Evolutionary conservation across 2,329 filamentous ascomycete genomes (phyloP).

Genomic region (Sclerotinia sclerotiorum): DNA sequence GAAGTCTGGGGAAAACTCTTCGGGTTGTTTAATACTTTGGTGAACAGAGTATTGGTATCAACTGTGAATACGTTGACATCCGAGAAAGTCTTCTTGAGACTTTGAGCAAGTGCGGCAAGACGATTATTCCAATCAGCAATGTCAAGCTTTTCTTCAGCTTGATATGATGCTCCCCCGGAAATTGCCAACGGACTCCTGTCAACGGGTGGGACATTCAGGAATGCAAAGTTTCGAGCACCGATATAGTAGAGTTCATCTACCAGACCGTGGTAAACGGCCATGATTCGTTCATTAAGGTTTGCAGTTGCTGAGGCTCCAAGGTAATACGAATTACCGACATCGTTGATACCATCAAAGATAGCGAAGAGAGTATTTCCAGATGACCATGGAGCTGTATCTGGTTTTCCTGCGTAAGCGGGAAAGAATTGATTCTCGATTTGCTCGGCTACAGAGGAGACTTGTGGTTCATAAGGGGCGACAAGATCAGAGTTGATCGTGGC

Average conservation of each 20-base stretch:
- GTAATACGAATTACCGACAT: slow-evolving; percentile 52
- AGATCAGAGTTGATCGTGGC: slow-evolving; percentile 44
- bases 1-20: slow-evolving; percentile 50
- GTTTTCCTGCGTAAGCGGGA: slow-evolving; percentile 42
- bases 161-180: slow-evolving; percentile 42
- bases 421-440: slow-evolving; percentile 46
- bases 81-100: slow-evolving; percentile 39
- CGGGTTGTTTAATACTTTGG: slow-evolving; percentile 53
- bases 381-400: slow-evolving; percentile 32
- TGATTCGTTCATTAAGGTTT: slow-evolving; percentile 44
- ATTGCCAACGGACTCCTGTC: slow-evolving; percentile 53
- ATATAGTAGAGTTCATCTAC: slow-evolving; percentile 50
- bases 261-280: slow-evolving; percentile 46
- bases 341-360: slow-evolving; percentile 56
- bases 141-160: slow-evolving; percentile 45
- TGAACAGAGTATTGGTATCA: slow-evolving; percentile 54
- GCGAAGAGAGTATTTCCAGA: slow-evolving; percentile 33
- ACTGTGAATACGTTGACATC: slow-evolving; percentile 54
- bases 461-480: slow-evolving; percentile 42
- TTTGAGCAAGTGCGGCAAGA: slow-evolving; percentile 44
- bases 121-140: slow-evolving; percentile 54
- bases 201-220: slow-evolving; percentile 59
- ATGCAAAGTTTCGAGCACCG: slow-evolving; percentile 58
- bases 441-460: slow-evolving; percentile 43
- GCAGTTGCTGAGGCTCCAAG: slow-evolving; percentile 38